A percentile compares a stretch with the other conserved stretches of the same genome.
Evolutionary conservation across 2,329 filamentous ascomycete species (phyloP).

Genomic region (Neofusicoccum ribis): DNA sequence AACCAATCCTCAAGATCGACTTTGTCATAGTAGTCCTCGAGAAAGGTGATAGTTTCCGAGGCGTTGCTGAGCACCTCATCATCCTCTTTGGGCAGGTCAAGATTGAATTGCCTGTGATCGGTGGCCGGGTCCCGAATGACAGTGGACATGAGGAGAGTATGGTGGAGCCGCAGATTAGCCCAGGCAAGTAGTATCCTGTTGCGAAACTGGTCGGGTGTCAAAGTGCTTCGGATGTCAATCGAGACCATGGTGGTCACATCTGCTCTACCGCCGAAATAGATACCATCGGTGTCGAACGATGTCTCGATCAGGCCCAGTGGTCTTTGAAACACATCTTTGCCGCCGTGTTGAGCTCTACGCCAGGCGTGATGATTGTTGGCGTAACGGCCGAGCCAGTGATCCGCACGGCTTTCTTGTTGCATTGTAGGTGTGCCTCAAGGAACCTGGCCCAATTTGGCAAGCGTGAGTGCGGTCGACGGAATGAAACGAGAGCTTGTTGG

Average conservation of each 20-base stretch:
- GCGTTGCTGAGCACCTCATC: slow-evolving; percentile 35
- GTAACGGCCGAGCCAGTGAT: slow-evolving; percentile 44
- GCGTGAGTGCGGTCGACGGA: too few relatives aligned
- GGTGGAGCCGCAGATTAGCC: slow-evolving; percentile 40
- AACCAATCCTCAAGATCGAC: slow-evolving; percentile 42
- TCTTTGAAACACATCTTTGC: slow-evolving; percentile 29
- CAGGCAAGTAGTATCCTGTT: slow-evolving; percentile 41
- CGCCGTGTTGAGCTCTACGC: slow-evolving; percentile 24
- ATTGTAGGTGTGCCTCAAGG: background rate
- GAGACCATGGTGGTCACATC: slow-evolving; percentile 45
- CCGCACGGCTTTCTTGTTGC: slow-evolving; percentile 3
- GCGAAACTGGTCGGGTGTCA: slow-evolving; percentile 34
- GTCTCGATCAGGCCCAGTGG: slow-evolving; percentile 47
- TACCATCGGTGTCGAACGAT: slow-evolving; percentile 47
- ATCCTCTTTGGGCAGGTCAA: slow-evolving; percentile 32
- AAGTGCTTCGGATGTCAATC: slow-evolving; percentile 34
- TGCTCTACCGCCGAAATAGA: slow-evolving; percentile 46
- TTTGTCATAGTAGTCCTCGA: slow-evolving; percentile 38
- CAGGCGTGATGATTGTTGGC: slow-evolving; percentile 41
- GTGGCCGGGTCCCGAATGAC: slow-evolving; percentile 26
- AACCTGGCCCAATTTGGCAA: too few relatives aligned
- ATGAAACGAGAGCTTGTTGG: too few relatives aligned
- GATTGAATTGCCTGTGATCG: slow-evolving; percentile 32
- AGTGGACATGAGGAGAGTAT: slow-evolving; percentile 41
- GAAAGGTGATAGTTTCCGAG: slow-evolving; percentile 35